phyloP scores from a whole-genome alignment of 495 filamentous ascomycete species.

The Penicillium roqueforti region DNA sequence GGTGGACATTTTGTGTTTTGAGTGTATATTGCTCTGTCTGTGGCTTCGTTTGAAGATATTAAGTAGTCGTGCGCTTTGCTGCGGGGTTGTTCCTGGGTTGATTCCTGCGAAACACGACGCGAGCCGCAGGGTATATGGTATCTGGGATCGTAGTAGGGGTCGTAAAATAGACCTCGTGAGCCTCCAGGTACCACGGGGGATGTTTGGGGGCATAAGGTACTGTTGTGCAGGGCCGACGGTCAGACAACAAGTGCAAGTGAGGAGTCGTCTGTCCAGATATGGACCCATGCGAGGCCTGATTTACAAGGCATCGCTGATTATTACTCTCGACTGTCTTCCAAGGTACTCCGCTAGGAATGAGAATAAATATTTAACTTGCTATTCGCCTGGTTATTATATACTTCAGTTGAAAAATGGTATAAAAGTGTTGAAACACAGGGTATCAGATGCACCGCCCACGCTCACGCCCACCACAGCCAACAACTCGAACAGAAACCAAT shows the following conservation, averaged over 20 bases:
- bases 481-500: background rate
- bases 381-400: slow-evolving; percentile 11
- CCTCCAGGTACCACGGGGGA: background rate
- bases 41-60: background rate
- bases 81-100: background rate
- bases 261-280: slow-evolving; percentile 1
- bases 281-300: background rate
- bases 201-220: background rate
- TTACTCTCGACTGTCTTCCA: background rate
- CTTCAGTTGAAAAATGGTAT: slow-evolving; percentile 17
- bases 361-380: background rate
- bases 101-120: background rate
- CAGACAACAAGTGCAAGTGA: background rate
- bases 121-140: background rate
- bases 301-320: slow-evolving; percentile 2
- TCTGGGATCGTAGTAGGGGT: background rate
- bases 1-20: slow-evolving; percentile 2
- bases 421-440: slow-evolving; percentile 25
- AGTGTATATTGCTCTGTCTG: background rate
- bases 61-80: background rate
- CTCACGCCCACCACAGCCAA: background rate
- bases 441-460: slow-evolving; percentile 14
- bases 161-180: background rate
- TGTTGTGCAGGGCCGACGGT: background rate
- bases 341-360: background rate